A percentile compares a stretch with the other conserved stretches of the same genome.
Conservation (phyloP, 768 basidiomycete species). For the Trametes maxima region DNA sequence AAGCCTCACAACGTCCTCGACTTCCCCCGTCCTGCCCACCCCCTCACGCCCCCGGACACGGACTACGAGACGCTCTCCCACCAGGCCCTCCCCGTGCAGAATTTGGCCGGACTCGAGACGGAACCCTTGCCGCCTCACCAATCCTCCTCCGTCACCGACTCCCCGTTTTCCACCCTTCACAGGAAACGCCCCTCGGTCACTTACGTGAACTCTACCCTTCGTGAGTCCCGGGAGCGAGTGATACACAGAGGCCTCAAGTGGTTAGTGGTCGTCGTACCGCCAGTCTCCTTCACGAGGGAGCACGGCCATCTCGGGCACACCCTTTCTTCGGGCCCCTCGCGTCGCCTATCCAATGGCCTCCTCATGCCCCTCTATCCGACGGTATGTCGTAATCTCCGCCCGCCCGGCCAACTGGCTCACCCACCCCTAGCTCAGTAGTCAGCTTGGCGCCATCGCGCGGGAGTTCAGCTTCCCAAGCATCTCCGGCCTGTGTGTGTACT, state of each 20-base stretch:
- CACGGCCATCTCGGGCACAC: constrained; percentile 62
- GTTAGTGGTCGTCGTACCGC: constrained; percentile 70
- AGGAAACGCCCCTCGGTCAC: constrained; percentile 27
- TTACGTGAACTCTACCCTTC: constrained; percentile 46
- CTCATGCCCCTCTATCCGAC: constrained; percentile 78
- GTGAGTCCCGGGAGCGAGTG: constrained; percentile 29
- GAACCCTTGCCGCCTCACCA: constrained; percentile 16
- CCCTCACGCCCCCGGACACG: constrained; percentile 38
- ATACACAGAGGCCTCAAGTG: constrained; percentile 42
- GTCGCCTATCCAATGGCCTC: constrained; percentile 66
- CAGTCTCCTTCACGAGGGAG: constrained; percentile 56
- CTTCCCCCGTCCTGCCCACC: constrained; percentile 41
- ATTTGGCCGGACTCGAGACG: constrained; percentile 22
- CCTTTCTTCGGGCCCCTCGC: constrained; percentile 56
- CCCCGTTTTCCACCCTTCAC: constrained; percentile 16
- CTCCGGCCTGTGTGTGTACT: constrained; percentile 76
- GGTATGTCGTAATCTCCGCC: constrained; percentile 40
- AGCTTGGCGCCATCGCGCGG: constrained; percentile 75
- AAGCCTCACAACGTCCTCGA: constrained; percentile 47
- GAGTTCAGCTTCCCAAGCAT: constrained; percentile 84
- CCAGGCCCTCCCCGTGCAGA: constrained; percentile 17
- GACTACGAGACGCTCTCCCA: constrained; percentile 31
- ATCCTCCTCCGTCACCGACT: constrained; percentile 13
- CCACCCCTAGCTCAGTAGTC: constrained; percentile 63
- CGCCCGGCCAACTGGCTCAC: not conserved